Base-by-base conservation (phyloP, 2,329 filamentous ascomycete genomes). In the Colletotrichum sp. region DNA sequence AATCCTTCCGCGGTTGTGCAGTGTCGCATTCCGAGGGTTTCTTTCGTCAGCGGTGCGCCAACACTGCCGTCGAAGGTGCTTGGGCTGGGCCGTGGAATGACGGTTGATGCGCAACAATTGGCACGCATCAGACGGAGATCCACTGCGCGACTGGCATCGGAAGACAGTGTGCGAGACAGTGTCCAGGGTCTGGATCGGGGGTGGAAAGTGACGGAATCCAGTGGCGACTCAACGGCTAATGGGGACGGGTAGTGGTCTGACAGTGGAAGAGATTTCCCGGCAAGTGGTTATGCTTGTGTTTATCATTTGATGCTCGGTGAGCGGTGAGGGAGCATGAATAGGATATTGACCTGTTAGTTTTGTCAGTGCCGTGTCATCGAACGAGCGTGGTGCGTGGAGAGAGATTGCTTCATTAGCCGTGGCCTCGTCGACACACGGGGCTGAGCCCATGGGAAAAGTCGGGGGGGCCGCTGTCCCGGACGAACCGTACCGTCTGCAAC, bases 11-110 rank as follows among this genome's bases (percentile, higher is more conserved):
- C 69, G 64, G 70, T 21, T 39, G 57, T 44, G 60, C 44, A 49
- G 26, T 30, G 69, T 73, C 26, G 64, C 62, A 69, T 76, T 72
- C 69, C 73, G 69, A 67, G 55, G 32, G n/a, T 49, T 39, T 32
- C 32, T 69, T 60, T 69, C 32, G 44, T 57, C 73, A 59, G 26
- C 64, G 12, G 18, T 70, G 71, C 36, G 30, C 39, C 32, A 32
- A 30, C 26, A 30, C 59, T 62, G 59, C 59, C 59, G 28, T 62
- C 28, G 10, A 30, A 28, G 59, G 59, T 60, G 26, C 28, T n/a
- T 62, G 36, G 64, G 52, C 59, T 21, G 44, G 39, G 34, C 49
- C 10, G 49, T 36, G 49, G 63, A 66, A 67, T 62, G 59, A 66
- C 68, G 63, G 24, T 60, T 71, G 60, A 66, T 63, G 55, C 32